Evolutionary conservation across 2,329 filamentous ascomycete genomes (phyloP), one percentile per base, ranked within the genome.

Genomic region (Chaetomium sp.): DNA sequence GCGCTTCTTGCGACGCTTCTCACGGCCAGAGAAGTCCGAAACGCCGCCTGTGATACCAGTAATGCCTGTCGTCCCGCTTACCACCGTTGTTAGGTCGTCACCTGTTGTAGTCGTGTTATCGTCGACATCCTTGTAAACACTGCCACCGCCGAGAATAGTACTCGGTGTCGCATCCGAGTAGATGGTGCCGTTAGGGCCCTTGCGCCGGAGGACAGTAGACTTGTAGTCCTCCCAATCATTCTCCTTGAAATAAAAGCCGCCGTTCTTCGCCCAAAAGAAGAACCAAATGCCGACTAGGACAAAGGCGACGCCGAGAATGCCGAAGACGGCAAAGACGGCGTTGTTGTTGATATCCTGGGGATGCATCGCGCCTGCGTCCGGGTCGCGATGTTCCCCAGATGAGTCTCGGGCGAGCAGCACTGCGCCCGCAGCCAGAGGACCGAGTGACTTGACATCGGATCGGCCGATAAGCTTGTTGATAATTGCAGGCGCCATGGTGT

Each of bases 141-240:
- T 94, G 53, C 92, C 92, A 57, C 92, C 93, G n/a, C 94, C 94
- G 0, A 97, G 84, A 68, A 90, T 84, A 1, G 93, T 97, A 72
- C 87, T 89, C 72, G 87, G 87, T 1, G 93, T 97, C 0, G 91
- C 93, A 62, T 92, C 91, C 62, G 87, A 90, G 4, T 97, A 82
- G 1, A 94, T 88, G 53, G 90, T 93, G 49, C 94, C 94, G 78
- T 97, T 93, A 5, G 93, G 92, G 0, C 93, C 93, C 73, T 90
- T 93, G 60, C 93, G 90, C 50, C 95, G 86, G 54, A 99, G 79
- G 1, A 99, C 95, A 0, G 94, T 97, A 1, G 90, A 90, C 77
- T 98, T 98, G 86, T 99, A 99, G 74, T 99, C 95, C 6, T 98
- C 94, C 94, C 95, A 99, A 78, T 99, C 95, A 42, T 87, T 83